Conservation (phyloP, 257 asterid species). For the Paraleonurus japonicus region DNA sequence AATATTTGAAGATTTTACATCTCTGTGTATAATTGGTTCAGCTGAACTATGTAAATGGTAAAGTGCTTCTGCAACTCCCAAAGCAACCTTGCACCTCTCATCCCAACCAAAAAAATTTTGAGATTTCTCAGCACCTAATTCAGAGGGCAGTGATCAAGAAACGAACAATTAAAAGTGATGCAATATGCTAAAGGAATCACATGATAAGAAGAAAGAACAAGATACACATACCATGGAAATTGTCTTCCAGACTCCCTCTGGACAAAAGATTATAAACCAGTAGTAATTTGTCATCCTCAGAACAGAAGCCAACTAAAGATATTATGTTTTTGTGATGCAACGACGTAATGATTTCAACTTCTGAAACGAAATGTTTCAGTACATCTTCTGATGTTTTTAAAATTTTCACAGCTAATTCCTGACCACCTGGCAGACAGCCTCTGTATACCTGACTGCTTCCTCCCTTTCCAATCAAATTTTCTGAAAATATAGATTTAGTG, state of each 20-base stretch:
- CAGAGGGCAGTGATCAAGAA: constrained; percentile 16
- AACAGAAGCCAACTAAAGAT: constrained; percentile 73
- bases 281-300: constrained; percentile 57
- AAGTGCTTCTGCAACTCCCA: constrained; percentile 91
- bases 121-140: constrained; percentile 46
- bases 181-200: neutral
- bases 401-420: constrained; percentile 72
- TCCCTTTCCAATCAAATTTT: constrained; percentile 79
- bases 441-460: constrained; percentile 86
- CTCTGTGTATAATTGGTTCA: constrained; percentile 78
- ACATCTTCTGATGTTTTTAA: constrained; percentile 71
- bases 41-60: constrained; percentile 58
- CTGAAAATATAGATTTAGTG: constrained; percentile 37
- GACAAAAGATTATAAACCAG: constrained; percentile 82
- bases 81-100: constrained; percentile 77
- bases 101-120: constrained; percentile 55
- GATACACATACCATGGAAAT: constrained; percentile 66
- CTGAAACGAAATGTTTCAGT: constrained; percentile 70
- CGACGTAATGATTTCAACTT: constrained; percentile 64
- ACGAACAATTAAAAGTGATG: constrained; percentile 12
- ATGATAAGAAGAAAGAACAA: constrained; percentile 19
- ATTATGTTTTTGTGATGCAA: constrained; percentile 73
- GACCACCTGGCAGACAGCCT: constrained; percentile 66
- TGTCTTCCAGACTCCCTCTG: constrained; percentile 91
- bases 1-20: constrained; percentile 90